Conservation (phyloP, 345 rosid genomes). For the Rhodamnia rubescens region DNA sequence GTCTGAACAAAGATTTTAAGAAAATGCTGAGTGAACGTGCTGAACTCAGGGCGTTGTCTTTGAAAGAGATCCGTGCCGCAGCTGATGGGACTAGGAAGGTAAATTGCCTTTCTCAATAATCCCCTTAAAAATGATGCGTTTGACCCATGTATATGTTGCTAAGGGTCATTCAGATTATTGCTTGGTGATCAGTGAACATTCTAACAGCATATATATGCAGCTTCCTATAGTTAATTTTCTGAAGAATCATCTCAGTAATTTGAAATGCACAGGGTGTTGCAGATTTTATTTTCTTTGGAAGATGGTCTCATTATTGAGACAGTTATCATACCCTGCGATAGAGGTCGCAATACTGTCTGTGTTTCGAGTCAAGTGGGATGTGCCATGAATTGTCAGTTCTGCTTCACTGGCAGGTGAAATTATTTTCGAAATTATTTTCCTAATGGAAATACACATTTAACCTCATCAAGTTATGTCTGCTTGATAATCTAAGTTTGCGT, state of each 20-base stretch:
- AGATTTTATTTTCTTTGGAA: conserved; percentile 76
- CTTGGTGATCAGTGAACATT: background rate
- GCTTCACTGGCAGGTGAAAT: conserved; percentile 73
- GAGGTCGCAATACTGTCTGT: conserved; percentile 83
- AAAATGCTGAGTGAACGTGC: conserved; percentile 57
- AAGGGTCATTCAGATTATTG: background rate
- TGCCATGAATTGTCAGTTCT: conserved; percentile 96
- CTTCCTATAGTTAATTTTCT: conserved; percentile 1
- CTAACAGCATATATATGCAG: background rate
- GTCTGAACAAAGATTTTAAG: conserved; percentile 84
- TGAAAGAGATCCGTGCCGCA: conserved; percentile 56
- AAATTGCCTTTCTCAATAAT: background rate
- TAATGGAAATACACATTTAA: background rate
- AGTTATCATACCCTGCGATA: conserved; percentile 76
- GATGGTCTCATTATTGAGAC: conserved; percentile 80
- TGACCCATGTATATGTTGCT: background rate
- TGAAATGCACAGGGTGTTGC: conserved; percentile 68
- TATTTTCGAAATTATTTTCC: background rate
- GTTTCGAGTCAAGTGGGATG: conserved; percentile 95
- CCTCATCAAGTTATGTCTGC: background rate
- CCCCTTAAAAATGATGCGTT: background rate
- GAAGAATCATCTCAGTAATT: conserved; percentile 53
- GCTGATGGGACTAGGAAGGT: conserved; percentile 93
- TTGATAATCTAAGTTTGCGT: background rate
- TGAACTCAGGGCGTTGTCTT: conserved; percentile 50